phyloP scores from a whole-genome alignment of 1,284 basidiomycete genomes.

The Sporisorium reilianum region DNA sequence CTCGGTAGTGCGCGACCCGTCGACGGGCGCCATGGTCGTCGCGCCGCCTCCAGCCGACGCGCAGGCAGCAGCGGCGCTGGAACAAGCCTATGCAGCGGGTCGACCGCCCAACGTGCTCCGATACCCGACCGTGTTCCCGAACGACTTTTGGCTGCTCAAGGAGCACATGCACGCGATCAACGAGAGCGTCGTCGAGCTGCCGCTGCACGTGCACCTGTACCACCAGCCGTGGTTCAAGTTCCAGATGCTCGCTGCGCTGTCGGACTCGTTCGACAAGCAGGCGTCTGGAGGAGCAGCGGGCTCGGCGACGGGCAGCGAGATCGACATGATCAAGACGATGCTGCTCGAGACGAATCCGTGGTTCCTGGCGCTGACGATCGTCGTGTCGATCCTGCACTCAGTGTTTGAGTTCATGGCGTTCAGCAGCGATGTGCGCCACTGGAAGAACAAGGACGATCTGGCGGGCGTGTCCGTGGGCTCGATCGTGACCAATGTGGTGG shows the following conservation, averaged over 20 bases:
- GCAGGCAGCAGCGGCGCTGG: constrained; percentile 4
- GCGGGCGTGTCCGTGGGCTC: constrained; percentile 74
- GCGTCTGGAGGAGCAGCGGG: constrained; percentile 48
- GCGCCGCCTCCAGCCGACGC: constrained; percentile 23
- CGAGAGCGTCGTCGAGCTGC: constrained; percentile 71
- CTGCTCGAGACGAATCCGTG: constrained; percentile 85
- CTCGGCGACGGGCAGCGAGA: constrained; percentile 80
- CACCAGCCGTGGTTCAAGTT: constrained; percentile 74
- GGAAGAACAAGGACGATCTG: constrained; percentile 84
- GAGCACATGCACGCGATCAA: constrained; percentile 70
- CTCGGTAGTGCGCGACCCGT: constrained; percentile 47
- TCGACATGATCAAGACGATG: constrained; percentile 58
- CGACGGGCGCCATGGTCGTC: constrained; percentile 10
- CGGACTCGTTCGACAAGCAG: constrained; percentile 77
- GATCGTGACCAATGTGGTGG: constrained; percentile 90
- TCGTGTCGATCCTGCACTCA: constrained; percentile 87
- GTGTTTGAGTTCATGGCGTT: constrained; percentile 73
- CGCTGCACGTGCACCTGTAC: constrained; percentile 84
- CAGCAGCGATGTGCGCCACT: constrained; percentile 86
- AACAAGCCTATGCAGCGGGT: constrained; percentile 18
- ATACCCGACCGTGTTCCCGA: constrained; percentile 85
- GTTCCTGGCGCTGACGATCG: constrained; percentile 79
- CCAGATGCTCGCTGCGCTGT: constrained; percentile 60
- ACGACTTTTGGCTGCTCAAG: constrained; percentile 82
- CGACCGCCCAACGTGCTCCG: constrained; percentile 33